These are phyloP conservation scores for Quercus robur DNA, from an alignment of 306 rosid species.

Conservation along the genomic window DNA sequence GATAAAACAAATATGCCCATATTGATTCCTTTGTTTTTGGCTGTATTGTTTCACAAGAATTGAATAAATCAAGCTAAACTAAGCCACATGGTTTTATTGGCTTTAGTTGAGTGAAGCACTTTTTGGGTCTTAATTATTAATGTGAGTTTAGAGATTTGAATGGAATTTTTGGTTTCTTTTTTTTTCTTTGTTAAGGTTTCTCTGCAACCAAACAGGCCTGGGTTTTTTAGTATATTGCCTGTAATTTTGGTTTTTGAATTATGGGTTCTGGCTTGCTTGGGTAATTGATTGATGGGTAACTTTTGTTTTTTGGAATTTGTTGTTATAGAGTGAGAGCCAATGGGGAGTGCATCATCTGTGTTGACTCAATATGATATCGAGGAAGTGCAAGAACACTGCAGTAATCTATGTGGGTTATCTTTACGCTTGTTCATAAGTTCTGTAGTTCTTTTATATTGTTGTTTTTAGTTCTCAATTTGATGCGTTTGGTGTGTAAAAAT, in stretches of 20 bases:
- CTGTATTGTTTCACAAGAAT: not conserved
- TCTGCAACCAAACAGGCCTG: too few species aligned
- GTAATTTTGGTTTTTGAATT: constrained; percentile 1
- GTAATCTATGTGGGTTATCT: constrained; percentile 46
- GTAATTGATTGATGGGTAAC: not conserved
- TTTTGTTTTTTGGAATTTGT: not conserved
- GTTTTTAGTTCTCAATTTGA: constrained; percentile 12
- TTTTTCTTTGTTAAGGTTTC: not conserved
- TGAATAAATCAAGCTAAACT: not conserved
- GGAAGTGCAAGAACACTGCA: constrained; percentile 80
- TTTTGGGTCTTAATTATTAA: not conserved
- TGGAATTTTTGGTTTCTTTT: not conserved
- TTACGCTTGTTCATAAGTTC: not conserved
- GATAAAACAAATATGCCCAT: not conserved
- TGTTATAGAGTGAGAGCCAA: constrained; percentile 13
- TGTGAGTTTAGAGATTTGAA: not conserved
- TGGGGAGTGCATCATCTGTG: constrained; percentile 86
- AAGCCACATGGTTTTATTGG: not conserved
- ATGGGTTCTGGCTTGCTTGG: constrained; percentile 3
- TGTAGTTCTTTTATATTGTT: not conserved
- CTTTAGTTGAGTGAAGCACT: not conserved
- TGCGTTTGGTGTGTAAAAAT: constrained; percentile 16
- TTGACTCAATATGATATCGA: constrained; percentile 92
- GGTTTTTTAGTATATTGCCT: not conserved
- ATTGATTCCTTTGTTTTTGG: not conserved